Evolutionary conservation across 2,329 filamentous ascomycete genomes (phyloP), one percentile per base, ranked within the genome.

Genomic region (Alternaria gansuensis): DNA sequence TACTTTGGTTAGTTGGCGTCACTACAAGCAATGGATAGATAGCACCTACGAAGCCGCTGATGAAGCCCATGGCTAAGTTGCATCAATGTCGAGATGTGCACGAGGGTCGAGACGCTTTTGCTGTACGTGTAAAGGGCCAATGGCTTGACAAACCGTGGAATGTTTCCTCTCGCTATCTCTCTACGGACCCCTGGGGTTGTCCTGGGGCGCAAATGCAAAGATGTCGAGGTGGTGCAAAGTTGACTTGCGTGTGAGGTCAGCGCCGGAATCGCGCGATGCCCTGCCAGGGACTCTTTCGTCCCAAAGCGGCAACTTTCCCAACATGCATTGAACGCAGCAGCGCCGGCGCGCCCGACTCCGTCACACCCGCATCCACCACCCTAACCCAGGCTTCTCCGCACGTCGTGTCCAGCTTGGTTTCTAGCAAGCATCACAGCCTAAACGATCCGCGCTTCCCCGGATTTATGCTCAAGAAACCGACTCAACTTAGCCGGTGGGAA

Each of bases 1-100:
- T 83, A 64, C 14, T 21, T 8, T 28, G 9, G 24, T 59, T 40
- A 59, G 56, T 39, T 3, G n/a, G 13, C 24, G 21, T 6, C 23
- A 40, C 23, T 26, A 26, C 10, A 21, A 13, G 31, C 10, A 21
- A 13, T 26, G 11, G n/a, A 13, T 24, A 1, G 31, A 23, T 6
- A 37, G 36, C 36, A 71, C 76, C 45, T 76, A 83, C 82, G 66
- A 83, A 81, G 75, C 82, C 82, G 17, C 80, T 82, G 59, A 80
- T 81, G 77, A 84, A 83, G 72, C 82, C 82, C 82, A 84, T 84
- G 65, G 54, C 41, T 55, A 46, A 60, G 54, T 43, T 59, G 46
- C 37, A 48, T 33, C 26, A 36, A 39, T 56, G 53, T 50, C 14
- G n/a, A 21, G 26, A 23, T 28, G 44, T 28, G 51, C 21, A 33